Conservation (phyloP, 1,284 basidiomycete species). For the Apiotrichum laibachii region DNA sequence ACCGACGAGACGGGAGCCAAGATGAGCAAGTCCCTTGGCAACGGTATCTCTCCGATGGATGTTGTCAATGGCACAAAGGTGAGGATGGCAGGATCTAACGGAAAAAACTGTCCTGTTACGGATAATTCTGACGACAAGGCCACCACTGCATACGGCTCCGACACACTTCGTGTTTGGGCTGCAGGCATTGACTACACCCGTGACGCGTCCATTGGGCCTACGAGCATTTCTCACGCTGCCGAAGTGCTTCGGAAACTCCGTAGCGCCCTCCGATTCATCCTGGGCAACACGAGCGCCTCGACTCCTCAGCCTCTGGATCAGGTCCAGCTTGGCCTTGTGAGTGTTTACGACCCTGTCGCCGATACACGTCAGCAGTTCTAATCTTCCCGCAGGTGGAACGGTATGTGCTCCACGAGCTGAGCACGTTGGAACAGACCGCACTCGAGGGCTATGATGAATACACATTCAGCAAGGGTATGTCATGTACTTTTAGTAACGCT, state of each 20-base stretch:
- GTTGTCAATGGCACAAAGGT: slow-evolving; percentile 78
- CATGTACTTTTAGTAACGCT: slow-evolving; percentile 49
- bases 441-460: slow-evolving; percentile 68
- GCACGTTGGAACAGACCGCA: slow-evolving; percentile 65
- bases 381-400: slow-evolving; percentile 63
- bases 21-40: slow-evolving; percentile 98
- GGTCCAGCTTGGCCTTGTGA: slow-evolving; percentile 34
- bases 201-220: slow-evolving; percentile 81
- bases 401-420: slow-evolving; percentile 82
- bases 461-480: slow-evolving; percentile 78
- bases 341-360: slow-evolving; percentile 6
- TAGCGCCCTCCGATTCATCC: slow-evolving; percentile 83
- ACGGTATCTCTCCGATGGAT: slow-evolving; percentile 80
- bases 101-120: neutral
- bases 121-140: slow-evolving; percentile 54
- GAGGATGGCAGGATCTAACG: slow-evolving; percentile 30
- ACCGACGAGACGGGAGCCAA: slow-evolving; percentile 88
- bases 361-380: neutral
- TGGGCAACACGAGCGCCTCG: slow-evolving; percentile 68
- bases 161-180: slow-evolving; percentile 86
- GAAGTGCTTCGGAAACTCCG: slow-evolving; percentile 82
- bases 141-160: slow-evolving; percentile 77
- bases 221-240: slow-evolving; percentile 70
- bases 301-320: slow-evolving; percentile 19
- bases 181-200: slow-evolving; percentile 86